Evolutionary conservation across 1,284 basidiomycete genomes (phyloP).

Genomic region (Earliella scabrosa): DNA sequence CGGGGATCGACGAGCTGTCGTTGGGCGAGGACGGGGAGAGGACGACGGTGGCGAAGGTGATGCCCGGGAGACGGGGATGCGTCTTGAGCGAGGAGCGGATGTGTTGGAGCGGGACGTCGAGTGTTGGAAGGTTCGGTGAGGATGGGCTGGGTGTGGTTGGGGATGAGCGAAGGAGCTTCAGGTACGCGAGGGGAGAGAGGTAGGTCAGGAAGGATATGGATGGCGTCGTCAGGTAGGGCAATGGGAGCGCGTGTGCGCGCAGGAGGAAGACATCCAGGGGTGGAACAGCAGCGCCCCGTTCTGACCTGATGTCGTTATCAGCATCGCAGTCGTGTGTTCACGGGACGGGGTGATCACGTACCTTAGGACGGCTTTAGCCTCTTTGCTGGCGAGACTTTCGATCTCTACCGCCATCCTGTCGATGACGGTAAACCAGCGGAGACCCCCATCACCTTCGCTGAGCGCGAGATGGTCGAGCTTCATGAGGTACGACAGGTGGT

Average conservation of each 20-base stretch:
- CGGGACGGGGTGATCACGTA: conserved; percentile 28
- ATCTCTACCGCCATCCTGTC: conserved; percentile 54
- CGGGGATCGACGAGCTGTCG: conserved; percentile 27
- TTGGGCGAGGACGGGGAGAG: conserved; percentile 42
- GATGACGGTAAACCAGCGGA: conserved; percentile 75
- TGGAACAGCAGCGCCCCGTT: conserved; percentile 34
- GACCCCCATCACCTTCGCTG: conserved; percentile 62
- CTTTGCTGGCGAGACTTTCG: conserved; percentile 54
- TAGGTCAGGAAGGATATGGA: conserved; percentile 74
- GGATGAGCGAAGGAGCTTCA: conserved; percentile 54
- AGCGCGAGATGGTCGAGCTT: conserved; percentile 67
- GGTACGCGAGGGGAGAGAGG: conserved; percentile 69
- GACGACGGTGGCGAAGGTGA: conserved; percentile 60
- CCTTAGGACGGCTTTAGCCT: conserved; percentile 57
- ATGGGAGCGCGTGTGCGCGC: conserved; percentile 65
- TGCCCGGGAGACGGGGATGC: conserved; percentile 44
- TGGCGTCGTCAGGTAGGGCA: conserved; percentile 69
- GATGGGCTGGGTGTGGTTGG: conserved; percentile 26
- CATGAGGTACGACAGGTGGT: conserved; percentile 71
- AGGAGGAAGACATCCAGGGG: conserved; percentile 72
- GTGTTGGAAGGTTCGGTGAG: conserved; percentile 34
- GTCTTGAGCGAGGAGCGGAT: conserved; percentile 52
- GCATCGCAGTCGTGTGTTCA: not conserved
- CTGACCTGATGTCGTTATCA: conserved; percentile 36
- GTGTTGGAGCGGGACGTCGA: conserved; percentile 57